phyloP scores from a whole-genome alignment of 2,329 filamentous ascomycete species.

The Fusarium falciforme region DNA sequence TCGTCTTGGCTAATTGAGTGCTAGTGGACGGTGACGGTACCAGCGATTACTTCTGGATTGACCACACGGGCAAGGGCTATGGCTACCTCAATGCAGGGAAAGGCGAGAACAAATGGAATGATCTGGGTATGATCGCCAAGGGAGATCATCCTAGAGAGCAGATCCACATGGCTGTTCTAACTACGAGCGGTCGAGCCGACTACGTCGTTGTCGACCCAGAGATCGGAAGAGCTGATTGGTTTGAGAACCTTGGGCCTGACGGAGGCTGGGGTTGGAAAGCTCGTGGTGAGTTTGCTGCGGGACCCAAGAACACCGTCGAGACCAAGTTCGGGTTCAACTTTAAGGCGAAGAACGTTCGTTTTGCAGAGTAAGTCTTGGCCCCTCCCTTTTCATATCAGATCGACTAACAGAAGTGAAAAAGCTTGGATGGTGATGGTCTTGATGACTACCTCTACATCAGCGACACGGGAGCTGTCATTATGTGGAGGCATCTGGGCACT shows the following conservation, averaged over 20 bases:
- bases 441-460: not conserved
- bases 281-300: not conserved
- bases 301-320: slow-evolving; percentile 5
- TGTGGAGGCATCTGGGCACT: not conserved
- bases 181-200: not conserved
- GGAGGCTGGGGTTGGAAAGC: not conserved
- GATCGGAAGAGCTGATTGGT: not conserved
- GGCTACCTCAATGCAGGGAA: not conserved
- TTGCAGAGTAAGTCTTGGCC: slow-evolving; percentile 7
- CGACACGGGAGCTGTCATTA: not conserved
- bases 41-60: not conserved
- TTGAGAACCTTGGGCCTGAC: not conserved
- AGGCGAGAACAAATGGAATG: not conserved
- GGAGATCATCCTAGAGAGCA: not conserved
- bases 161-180: not conserved
- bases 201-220: not conserved
- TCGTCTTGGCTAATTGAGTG: not conserved
- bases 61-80: not conserved
- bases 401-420: not conserved
- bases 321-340: slow-evolving; percentile 2
- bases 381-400: not conserved
- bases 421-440: not conserved
- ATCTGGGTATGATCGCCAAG: not conserved
- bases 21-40: not conserved
- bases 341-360: slow-evolving; percentile 10